Percentiles rank a stretch among this genome's conserved stretches.
These are phyloP conservation scores for Chionographis japonica DNA, from an alignment of 106 monocot genomes.

Conservation along the genomic window DNA sequence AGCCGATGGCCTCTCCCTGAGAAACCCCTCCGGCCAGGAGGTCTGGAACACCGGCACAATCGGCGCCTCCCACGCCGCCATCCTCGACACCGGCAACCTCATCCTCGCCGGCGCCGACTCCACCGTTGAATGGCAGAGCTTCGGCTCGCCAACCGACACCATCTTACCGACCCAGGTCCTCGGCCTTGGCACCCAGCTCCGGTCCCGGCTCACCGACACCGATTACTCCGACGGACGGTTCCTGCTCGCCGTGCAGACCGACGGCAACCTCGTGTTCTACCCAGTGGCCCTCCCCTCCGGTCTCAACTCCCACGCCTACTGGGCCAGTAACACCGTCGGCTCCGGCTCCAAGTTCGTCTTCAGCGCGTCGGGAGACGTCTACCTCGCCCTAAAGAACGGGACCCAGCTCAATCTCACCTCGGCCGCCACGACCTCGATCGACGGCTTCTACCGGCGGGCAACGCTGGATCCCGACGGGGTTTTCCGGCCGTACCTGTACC, in stretches of 20 bases:
- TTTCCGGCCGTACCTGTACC: slow-evolving; percentile 7
- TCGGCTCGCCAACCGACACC: slow-evolving; percentile 24
- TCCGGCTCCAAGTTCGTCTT: neutral
- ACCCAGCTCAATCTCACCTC: neutral
- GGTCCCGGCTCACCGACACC: neutral
- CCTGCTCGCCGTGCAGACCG: slow-evolving; percentile 1
- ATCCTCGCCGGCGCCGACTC: neutral
- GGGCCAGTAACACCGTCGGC: neutral
- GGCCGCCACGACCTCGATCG: neutral
- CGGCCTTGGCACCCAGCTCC: neutral
- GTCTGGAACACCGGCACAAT: neutral
- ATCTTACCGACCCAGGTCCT: slow-evolving; percentile 12
- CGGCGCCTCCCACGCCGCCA: neutral
- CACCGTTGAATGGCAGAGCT: slow-evolving; percentile 13
- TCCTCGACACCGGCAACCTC: slow-evolving; percentile 12
- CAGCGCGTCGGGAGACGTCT: neutral
- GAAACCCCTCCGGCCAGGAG: neutral
- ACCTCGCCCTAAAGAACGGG: neutral
- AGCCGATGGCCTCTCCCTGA: neutral
- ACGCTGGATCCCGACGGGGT: slow-evolving; percentile 14
- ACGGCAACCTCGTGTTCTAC: slow-evolving; percentile 15
- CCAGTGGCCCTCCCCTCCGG: neutral
- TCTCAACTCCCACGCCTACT: neutral
- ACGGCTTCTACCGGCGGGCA: slow-evolving; percentile 2
- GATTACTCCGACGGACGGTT: slow-evolving; percentile 19